Evolutionary conservation across 2,329 filamentous ascomycete genomes (phyloP), one percentile per base, ranked within the genome.

Genomic region (Ustulina deusta): DNA sequence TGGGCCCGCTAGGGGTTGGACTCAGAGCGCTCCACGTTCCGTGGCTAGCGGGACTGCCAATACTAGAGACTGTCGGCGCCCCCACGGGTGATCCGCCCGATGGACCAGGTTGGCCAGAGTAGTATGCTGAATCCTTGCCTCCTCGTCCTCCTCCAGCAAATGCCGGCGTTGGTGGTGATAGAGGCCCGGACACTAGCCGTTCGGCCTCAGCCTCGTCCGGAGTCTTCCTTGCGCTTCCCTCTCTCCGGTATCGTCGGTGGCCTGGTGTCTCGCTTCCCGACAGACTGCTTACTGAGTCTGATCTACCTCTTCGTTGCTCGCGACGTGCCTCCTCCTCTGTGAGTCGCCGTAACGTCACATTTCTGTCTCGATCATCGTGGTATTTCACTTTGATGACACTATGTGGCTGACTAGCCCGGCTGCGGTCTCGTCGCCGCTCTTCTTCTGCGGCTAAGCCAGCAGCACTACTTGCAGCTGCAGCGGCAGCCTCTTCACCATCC

Each of bases 71-170:
- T 3, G 85, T 85, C 38, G 78, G 78, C 2, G 78, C 79, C 0
- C 80, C 80, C 17, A 79, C 76, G 1, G 82, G 79, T 7, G 75
- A 74, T 32, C 71, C 70, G 0, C 81, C 82, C n/a, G 82, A 80
- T 17, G 82, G 81, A 2, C 82, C 80, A 1, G 83, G 79, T 66
- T 80, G 79, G 6, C 86, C 86, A 2, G 86, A 88, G 74, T 88
- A 90, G 73, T 90, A 90, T 9, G 86, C 86, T 51, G 86, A 88
- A 74, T 90, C 88, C 73, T 89, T 90, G 1, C 78, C 77, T 11
- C 78, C 80, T 73, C 83, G 82, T 66, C 81, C 80, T 0, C 83
- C 83, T 48, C 82, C 83, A 5, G 87, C 85, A 73, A 87, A 89
- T 6, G 86, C 81, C 10, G 88, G 86, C 63, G 85, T 83, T 0